phyloP scores from a whole-genome alignment of 1,139 yeast species.

The Arxiozyma bovina region DNA sequence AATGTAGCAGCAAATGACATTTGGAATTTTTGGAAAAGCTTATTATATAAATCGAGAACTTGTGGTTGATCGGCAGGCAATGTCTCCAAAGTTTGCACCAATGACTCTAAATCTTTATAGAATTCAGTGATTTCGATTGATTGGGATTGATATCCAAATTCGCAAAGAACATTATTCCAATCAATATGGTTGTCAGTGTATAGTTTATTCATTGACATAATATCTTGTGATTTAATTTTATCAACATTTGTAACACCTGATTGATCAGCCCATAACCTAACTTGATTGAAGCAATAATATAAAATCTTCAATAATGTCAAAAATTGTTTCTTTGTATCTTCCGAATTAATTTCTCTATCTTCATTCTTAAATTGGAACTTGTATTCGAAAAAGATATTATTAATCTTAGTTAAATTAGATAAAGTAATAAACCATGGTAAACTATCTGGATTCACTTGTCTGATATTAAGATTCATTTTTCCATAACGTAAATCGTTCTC shows the following conservation, averaged over 20 bases:
- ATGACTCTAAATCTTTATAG: slow-evolving; percentile 55
- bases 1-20: slow-evolving; percentile 61
- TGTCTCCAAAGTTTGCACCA: slow-evolving; percentile 55
- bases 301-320: slow-evolving; percentile 30
- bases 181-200: slow-evolving; percentile 30
- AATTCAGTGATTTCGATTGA: slow-evolving; percentile 61
- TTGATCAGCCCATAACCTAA: slow-evolving; percentile 28
- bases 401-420: slow-evolving; percentile 21
- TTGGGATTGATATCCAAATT: slow-evolving; percentile 40
- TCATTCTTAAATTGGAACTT: slow-evolving; percentile 10
- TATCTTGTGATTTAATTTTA: slow-evolving; percentile 7
- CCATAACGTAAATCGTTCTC: slow-evolving; percentile 36
- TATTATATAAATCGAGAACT: slow-evolving; percentile 36
- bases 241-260: slow-evolving; percentile 6
- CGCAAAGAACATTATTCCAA: slow-evolving; percentile 50
- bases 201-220: slow-evolving; percentile 8
- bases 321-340: slow-evolving; percentile 15
- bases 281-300: slow-evolving; percentile 32
- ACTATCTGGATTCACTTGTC: slow-evolving; percentile 22
- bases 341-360: neutral
- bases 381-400: slow-evolving; percentile 27
- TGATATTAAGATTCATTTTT: slow-evolving; percentile 21
- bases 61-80: slow-evolving; percentile 44
- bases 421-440: slow-evolving; percentile 32
- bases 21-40: slow-evolving; percentile 54